Base-by-base conservation (phyloP, 2,329 filamentous ascomycete genomes). In the Lasiodiplodia sp. region DNA sequence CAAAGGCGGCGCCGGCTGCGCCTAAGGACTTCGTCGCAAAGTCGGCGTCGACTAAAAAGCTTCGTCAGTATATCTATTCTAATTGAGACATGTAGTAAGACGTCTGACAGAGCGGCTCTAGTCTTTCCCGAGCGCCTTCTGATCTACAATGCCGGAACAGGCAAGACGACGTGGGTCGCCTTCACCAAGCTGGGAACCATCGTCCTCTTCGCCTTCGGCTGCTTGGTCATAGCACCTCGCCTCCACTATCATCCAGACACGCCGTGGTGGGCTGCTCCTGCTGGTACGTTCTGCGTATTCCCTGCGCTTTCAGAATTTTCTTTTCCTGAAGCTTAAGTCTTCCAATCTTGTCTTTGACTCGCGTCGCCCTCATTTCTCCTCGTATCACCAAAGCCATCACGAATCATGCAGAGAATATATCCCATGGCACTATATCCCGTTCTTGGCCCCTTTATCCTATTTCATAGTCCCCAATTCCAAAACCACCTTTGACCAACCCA, bases 121-220 rank as follows among this genome's bases (percentile, higher is more conserved):
- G 70, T 73, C 71, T 77, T 75, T 73, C 76, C 73, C 58, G 72
- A 58, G 70, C 73, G 67, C 16, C 70, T 80, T 7, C 67, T 77
- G 55, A 79, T 80, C 31, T 80, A 80, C 66, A 74, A 79, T 71
- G 77, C 79, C 8, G 79, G 79, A 38, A 75, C 78, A 25, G 74
- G 75, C 12, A 77, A 78, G 47, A 77, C 76, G 8, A 73, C 76
- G 4, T 79, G 73, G 71, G 75, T 80, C 18, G 72, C 73, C 21
- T 78, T 79, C 65, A 78, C 76, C 75, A 80, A 80, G 70, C 75
- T 75, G 31, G 74, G 75, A 53, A 76, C 76, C 3, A 44, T 80
- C 37, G 70, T 79, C 31, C 75, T 80, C 37, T 80, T 79, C 34
- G 76, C 76, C 23, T 74, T 75, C 4, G 74, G 74, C 2, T 71